These are phyloP conservation scores for Tripterygium wilfordii DNA, from an alignment of 177 flowering plant species.

Conservation along the genomic window DNA sequence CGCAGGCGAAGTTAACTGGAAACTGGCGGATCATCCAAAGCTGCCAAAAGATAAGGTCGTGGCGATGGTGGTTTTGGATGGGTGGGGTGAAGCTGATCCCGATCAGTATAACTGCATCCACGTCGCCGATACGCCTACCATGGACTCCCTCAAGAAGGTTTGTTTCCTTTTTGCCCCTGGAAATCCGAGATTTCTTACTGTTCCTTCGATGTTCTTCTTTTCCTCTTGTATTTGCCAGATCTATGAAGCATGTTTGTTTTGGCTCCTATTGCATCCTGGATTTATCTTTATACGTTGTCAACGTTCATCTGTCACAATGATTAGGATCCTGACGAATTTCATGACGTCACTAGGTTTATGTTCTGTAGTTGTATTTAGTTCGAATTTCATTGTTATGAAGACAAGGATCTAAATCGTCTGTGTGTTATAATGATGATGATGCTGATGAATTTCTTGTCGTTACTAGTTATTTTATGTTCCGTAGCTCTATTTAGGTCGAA, in stretches of 20 bases:
- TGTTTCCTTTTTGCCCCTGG: not conserved
- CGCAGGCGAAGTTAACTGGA: slow-evolving; percentile 53
- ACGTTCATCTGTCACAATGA: too few relatives aligned
- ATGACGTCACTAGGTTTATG: not conserved
- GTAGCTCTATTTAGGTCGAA: not conserved
- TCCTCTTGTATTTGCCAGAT: not conserved
- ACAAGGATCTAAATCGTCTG: too few relatives aligned
- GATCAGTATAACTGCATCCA: slow-evolving; percentile 85
- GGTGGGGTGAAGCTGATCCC: slow-evolving; percentile 94
- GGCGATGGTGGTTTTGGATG: slow-evolving; percentile 80
- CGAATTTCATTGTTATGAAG: not conserved
- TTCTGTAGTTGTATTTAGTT: too few relatives aligned
- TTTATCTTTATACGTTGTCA: too few relatives aligned
- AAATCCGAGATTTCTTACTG: too few relatives aligned
- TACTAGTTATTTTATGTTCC: not conserved
- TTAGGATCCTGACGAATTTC: not conserved
- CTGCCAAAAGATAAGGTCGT: slow-evolving; percentile 87
- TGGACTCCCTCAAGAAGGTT: slow-evolving; percentile 91
- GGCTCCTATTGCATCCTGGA: too few relatives aligned
- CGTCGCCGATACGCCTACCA: slow-evolving; percentile 85
- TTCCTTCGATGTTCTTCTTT: not conserved
- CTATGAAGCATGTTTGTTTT: not conserved
- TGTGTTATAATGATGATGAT: too few relatives aligned
- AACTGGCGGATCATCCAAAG: slow-evolving; percentile 82
- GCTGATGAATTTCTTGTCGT: not conserved